Evolutionary conservation across 768 basidiomycete species (phyloP), one percentile per base, ranked within the genome.

Genomic region (Naganishia kalamii): DNA sequence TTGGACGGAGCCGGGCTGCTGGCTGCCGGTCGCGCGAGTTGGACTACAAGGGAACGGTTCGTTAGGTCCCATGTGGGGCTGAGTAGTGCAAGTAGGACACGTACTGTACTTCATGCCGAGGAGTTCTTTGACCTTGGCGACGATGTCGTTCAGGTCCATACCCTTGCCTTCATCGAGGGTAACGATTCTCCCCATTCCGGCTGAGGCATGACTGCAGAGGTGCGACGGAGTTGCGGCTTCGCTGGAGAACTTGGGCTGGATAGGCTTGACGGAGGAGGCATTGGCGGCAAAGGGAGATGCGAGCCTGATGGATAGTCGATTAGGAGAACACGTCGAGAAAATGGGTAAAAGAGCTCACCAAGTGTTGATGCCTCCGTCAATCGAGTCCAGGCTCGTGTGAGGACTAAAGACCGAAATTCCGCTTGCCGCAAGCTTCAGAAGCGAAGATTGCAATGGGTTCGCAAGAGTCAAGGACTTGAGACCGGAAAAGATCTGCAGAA

Each of bases 341-440:
- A 25, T 35, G 12, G 5, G 46, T 25, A 12, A 33, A 35, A 19
- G 30, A 25, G 13, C 71, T 32, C 21, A 83, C 89, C 89, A 96
- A 78, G 93, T 91, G 73, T 94, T 96, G 60, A 94, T 84, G 0
- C 94, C 93, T 5, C 84, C 88, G 70, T 84, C 82, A 1, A 89
- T 85, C n/a, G 82, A 83, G 79, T 98, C 94, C 19, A 96, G 82
- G 0, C 90, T 85, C 0, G 89, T 90, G 79, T 98, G 94, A 2
- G 94, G 91, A 43, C 83, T 84, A 79, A 89, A 94, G 4, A 97
- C 83, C 0, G 87, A 88, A 63, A 97, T 87, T 0, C 92, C 92
- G 13, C 85, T 82, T 0, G 89, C 87, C 0, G 87, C 86, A 67
- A 92, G 90, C 62, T 81, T 83, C 5, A 98, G 83, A 25, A 98